Base-by-base conservation (phyloP, 2,329 filamentous ascomycete genomes). In the Xylariomycetidae sp. region DNA sequence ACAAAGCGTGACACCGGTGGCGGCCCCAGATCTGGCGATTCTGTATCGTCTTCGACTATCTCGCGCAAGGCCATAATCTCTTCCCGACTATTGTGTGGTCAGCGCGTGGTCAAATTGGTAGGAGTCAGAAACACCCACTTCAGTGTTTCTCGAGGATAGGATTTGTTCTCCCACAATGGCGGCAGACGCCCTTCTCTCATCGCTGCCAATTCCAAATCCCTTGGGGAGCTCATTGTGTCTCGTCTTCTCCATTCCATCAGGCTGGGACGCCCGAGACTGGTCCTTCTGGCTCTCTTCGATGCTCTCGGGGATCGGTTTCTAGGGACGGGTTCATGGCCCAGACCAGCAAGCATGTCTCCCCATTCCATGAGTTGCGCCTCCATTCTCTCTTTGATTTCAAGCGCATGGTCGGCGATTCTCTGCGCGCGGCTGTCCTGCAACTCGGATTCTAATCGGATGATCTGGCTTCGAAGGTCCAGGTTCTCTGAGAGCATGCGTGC, bases 401-500 rank as follows among this genome's bases (percentile, higher is more conserved):
- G 62, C 8, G 85, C 76, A 54, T 82, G 76, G 39, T 83, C 76
- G 37, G 77, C 73, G 19, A 79, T 73, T 32, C 74, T 65, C 28
- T 72, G 70, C 28, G 72, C 63, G 29, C 70, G 68, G 34, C 74
- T 76, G 43, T 78, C 70, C 37, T 83, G 74, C 20, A 84, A 61
- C 35, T 84, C 74, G 35, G 74, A 76, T 50, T 87, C 76, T 2
- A 89, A 66, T 31, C 76, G 75, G 32, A 89, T 58, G 28, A 88
- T 76, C 40, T 84, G 76, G 40, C 82, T 72, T 32, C 80, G 75
- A 10, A 92, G 70, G 34, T 79, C 71, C 35, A 90, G 70, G 53
- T 92, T 92, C 47, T 92, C 84, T n/a, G 82, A 78, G 16, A 89
- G 67, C 43, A 89, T 72, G 30, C 79, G 76, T 25, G 82, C 78